These are phyloP conservation scores for Mycena sanguinolenta DNA, from an alignment of 768 basidiomycete species.

Conservation along the genomic window DNA sequence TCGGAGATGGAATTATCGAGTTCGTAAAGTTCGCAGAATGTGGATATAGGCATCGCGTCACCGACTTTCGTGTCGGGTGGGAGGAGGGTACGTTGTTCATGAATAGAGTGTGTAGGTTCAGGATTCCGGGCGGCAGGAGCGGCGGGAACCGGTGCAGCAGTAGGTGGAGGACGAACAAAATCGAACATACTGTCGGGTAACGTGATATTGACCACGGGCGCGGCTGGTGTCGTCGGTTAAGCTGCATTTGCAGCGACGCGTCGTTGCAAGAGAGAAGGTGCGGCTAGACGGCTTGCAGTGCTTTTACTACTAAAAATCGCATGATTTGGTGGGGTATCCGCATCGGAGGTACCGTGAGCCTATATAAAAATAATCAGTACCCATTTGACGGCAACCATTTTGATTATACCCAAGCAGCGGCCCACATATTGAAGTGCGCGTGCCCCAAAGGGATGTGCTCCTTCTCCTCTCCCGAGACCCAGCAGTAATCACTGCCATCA, in stretches of 20 bases:
- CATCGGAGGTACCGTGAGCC: not conserved
- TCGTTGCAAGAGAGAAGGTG: not conserved
- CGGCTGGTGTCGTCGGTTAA: not conserved
- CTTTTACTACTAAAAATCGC: not conserved
- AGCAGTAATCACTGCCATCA: conserved; percentile 17
- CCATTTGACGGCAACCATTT: not conserved
- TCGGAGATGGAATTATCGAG: not conserved
- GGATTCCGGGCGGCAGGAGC: too few species aligned
- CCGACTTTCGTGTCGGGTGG: not conserved
- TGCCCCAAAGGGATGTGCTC: not conserved
- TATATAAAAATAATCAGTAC: not conserved
- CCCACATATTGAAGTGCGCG: conserved; percentile 21
- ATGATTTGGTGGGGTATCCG: conserved; percentile 4
- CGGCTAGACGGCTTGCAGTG: not conserved
- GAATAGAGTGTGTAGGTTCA: not conserved
- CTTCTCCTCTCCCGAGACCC: not conserved
- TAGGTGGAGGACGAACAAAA: not conserved
- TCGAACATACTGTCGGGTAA: not conserved
- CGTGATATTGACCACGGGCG: conserved; percentile 1
- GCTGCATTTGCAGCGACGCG: conserved; percentile 6
- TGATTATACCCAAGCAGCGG: not conserved
- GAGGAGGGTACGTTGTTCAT: not conserved
- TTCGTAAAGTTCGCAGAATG: not conserved
- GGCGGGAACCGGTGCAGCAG: not conserved
- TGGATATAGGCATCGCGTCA: not conserved